These are phyloP conservation scores for Trichosporon sp. DNA, from an alignment of 1,284 basidiomycete genomes.

Conservation along the genomic window DNA sequence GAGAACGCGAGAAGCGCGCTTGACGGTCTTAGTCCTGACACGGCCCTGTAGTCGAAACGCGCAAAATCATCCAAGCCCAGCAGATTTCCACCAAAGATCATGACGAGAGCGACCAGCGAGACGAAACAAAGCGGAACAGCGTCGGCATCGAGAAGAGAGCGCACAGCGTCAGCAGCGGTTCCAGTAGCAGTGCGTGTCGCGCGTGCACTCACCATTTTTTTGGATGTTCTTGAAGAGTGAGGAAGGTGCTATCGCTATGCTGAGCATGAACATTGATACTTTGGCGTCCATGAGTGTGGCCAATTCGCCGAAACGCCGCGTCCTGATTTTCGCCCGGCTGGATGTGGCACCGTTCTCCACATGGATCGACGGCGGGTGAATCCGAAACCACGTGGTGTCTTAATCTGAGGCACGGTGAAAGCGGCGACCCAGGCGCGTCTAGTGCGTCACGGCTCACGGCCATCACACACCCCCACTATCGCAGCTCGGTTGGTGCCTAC, in stretches of 20 bases:
- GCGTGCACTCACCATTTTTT: conserved; percentile 30
- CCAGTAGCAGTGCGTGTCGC: neutral
- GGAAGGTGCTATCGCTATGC: conserved; percentile 18
- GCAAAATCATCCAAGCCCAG: conserved; percentile 7
- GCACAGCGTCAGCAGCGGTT: conserved; percentile 24
- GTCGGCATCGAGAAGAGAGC: neutral
- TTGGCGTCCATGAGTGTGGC: neutral
- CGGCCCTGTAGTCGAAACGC: conserved; percentile 71
- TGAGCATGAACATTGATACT: conserved; percentile 8
- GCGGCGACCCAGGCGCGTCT: neutral
- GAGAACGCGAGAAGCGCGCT: conserved; percentile 97
- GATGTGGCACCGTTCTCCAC: conserved; percentile 6
- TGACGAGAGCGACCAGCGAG: neutral
- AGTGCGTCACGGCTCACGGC: conserved; percentile 5
- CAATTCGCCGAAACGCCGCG: conserved; percentile 14
- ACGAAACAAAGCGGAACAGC: conserved; percentile 1
- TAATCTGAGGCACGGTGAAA: neutral
- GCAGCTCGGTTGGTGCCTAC: neutral
- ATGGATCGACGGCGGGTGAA: neutral
- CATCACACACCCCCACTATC: neutral
- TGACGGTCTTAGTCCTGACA: conserved; percentile 99
- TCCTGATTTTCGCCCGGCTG: neutral
- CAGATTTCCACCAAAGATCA: conserved; percentile 24
- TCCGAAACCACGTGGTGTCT: neutral
- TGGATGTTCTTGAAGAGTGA: conserved; percentile 30